Base-by-base conservation (phyloP, 2,329 filamentous ascomycete species). In the Pseudogymnoascus sp. region DNA sequence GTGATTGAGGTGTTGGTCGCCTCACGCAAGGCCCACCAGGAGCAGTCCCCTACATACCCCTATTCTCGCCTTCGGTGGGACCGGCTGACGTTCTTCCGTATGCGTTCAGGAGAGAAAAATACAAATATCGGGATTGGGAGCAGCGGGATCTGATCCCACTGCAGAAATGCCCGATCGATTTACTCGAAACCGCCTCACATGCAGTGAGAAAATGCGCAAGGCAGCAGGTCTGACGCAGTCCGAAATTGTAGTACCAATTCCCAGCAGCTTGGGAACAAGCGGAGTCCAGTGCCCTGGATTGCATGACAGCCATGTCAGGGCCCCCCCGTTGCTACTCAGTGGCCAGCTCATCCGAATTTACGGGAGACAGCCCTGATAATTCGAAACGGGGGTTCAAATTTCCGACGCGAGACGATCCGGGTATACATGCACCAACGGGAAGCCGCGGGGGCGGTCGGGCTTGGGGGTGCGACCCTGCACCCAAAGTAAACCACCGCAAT, bases 311-410 rank as follows among this genome's bases (percentile, higher is more conserved):
- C 43, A 52, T 52, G 43, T 31, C 43, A 31, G 43, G 14, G 19
- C 19, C 19, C 19, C 43, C 43, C 41, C 43, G 23, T 31, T 10
- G 3, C 21, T 26, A 3, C 43, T n/a, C 23, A 16, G 23, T 31
- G 43, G 43, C 4, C 14, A 52, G 23, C 23, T 10, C 14, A 52
- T 52, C 43, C 23, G 43, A 16, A 52, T 52, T 52, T 52, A 33
- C 8, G 26, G 26, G 6, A 52, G 43, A 52, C 12, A 52, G 43
- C 23, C 43, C 43, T 21, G 43, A 49, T 11, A 29, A 31, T 52
- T 29, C 43, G 14, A 52, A 52, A 52, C 43, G 45, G 45, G 14
- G 45, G 45, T 16, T 52, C 45, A 52, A 52, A 52, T 52, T 52
- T 52, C 45, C 45, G 45, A 52, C 23, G 45, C 45, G 26, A 52